Evolutionary conservation across 2,329 filamentous ascomycete species (phyloP), one percentile per base, ranked within the genome.

Genomic region (Paracoccidioides lutzii): DNA sequence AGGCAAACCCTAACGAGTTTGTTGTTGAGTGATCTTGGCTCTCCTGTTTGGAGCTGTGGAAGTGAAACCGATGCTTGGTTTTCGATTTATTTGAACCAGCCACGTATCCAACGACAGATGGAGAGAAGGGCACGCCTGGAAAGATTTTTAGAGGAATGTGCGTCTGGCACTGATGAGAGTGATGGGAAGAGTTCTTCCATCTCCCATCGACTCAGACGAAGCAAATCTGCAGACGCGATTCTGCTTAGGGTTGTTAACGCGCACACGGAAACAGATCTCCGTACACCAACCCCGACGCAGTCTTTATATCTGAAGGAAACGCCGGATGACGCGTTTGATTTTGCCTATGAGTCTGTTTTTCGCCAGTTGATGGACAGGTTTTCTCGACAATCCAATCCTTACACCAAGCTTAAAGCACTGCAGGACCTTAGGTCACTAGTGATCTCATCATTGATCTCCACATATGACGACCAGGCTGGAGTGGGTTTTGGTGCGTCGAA

Each of bases 41-140:
- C 85, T 43, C 81, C 88, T 35, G 85, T 96, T 1, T 93, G 94
- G 69, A 82, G 84, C n/a, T 81, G 81, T 52, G 93, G 93, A 3
- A 95, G 90, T 44, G 93, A 98, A 73, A 97, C 91, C 0, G 93
- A 97, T 68, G 78, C 78, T 3, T 96, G 91, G 86, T 93, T 96
- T 62, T 70, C 63, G 60, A 78, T 74, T 56, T 72, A 74, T 5
- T 62, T 76, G 8, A 79, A 80, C 72, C 77, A 64, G 72, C 75
- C 61, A 71, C 77, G 69, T 8, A 67, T 74, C 40, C 65, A 67
- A 35, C 50, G 61, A 14, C 69, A 73, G 48, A 73, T 73, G 69
- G 65, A 66, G 45, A 72, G 68, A 54, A 66, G 69, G 4, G 66
- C 70, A 48, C 64, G 66, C 33, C 65, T 71, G 8, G 68, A 72